Base-by-base conservation (phyloP, 768 basidiomycete genomes). In the Mycena floridula region DNA sequence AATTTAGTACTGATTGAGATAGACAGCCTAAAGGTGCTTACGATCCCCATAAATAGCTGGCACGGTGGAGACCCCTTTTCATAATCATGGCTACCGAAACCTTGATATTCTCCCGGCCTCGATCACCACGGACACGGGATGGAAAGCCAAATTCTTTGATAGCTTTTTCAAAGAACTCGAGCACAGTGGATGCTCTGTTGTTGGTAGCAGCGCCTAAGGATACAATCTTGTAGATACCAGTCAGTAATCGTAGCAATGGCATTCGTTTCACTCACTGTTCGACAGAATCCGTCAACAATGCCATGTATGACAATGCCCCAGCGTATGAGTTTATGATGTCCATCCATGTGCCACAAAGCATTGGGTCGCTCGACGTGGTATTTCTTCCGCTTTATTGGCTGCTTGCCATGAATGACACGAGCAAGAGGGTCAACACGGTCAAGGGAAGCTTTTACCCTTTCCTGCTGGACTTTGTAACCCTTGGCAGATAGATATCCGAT, bases 291-390 rank as follows among this genome's bases (percentile, higher is more conserved):
- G 47, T 65, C 62, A 28, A 58, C 47, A 30, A 60, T 51, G 0
- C 59, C 60, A 43, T 61, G 60, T 15, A 59, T 46, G 5, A 60
- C 54, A 39, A 60, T 42, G 9, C 59, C 57, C 57, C 58, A 62
- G 2, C 36, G 46, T 25, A 61, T 59, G 3, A 62, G 42, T 37
- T 57, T 61, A 42, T 62, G 60, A 35, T 62, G 57, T 5, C 57
- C 49, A 42, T 60, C 56, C 9, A 54, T 22, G 26, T 60, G 59
- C 59, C 58, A 60, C 1, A 56, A 36, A 6, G 40, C 25, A 36
- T 59, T 53, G 9, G 58, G 51, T 6, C 46, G 32, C 25, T 25
- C 40, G 0, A 55, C 53, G 7, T 39, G 12, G 38, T 60, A 62
- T 22, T 49, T 45, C 1, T 37, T 39, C 3, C 53, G 37, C 13